Evolutionary conservation across 176 grass and related monocot genomes (phyloP).

Genomic region (Juncus inflexus): DNA sequence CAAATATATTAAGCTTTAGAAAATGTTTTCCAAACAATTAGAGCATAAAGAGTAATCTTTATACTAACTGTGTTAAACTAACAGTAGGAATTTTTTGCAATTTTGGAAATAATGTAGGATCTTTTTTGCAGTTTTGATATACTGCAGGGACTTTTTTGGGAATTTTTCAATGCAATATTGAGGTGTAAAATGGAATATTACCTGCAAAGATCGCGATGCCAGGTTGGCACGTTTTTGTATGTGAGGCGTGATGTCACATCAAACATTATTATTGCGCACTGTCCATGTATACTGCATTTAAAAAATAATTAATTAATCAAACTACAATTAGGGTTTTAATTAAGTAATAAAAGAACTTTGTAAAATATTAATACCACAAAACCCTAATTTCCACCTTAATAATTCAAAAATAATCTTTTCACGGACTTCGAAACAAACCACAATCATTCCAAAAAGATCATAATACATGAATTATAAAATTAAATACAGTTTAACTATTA

Average conservation of each 20-base stretch:
- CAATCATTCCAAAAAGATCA: no score
- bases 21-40: no score
- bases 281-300: constrained; percentile 60
- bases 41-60: no score
- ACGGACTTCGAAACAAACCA: not conserved
- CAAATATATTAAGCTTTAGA: no score
- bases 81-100: no score
- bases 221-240: constrained; percentile 86
- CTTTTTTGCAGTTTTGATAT: no score
- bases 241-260: constrained; percentile 84
- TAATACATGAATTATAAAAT: no score
- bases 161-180: no score
- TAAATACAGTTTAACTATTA: not conserved
- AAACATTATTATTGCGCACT: constrained; percentile 89
- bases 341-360: not conserved
- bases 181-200: constrained; percentile 7
- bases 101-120: no score
- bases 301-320: not conserved
- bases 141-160: no score
- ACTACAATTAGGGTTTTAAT: not conserved
- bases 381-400: not conserved
- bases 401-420: not conserved
- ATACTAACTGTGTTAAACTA: no score
- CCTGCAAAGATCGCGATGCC: constrained; percentile 91
- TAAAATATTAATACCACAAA: not conserved